phyloP scores from a whole-genome alignment of 2,329 filamentous ascomycete genomes.

The Aotearoamyces nothofagi region DNA sequence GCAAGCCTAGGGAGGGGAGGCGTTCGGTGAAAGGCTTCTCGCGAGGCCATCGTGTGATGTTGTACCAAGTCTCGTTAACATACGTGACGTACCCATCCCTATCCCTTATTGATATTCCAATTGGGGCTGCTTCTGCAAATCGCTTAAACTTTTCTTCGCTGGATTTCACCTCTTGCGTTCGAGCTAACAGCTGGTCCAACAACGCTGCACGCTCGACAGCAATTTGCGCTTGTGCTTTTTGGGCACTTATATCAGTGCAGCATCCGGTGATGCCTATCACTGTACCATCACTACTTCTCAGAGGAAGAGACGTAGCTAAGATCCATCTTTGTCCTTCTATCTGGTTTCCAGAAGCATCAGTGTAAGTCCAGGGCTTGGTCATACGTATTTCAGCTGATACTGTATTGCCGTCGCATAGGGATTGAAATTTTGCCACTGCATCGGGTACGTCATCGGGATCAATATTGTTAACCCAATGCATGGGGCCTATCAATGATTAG shows the following conservation, averaged over 20 bases:
- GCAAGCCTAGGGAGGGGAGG: not conserved
- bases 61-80: conserved; percentile 53
- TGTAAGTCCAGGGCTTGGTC: conserved; percentile 39
- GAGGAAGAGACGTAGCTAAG: conserved; percentile 58
- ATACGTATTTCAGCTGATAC: too few relatives aligned
- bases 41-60: not conserved
- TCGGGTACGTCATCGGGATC: too few relatives aligned
- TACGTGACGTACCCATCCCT: conserved; percentile 54
- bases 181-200: conserved; percentile 53
- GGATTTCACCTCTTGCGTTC: conserved; percentile 43
- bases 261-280: conserved; percentile 64
- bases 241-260: conserved; percentile 70
- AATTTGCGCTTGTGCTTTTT: conserved; percentile 73
- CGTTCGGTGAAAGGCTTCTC: not conserved
- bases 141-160: conserved; percentile 64
- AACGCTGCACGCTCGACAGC: conserved; percentile 65
- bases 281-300: conserved; percentile 43
- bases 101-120: conserved; percentile 69
- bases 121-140: conserved; percentile 70
- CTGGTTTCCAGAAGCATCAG: conserved; percentile 38
- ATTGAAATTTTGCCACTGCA: too few relatives aligned
- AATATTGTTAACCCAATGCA: too few relatives aligned
- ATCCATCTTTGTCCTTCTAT: conserved; percentile 51
- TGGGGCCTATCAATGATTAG: too few relatives aligned
- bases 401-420: too few relatives aligned